Base-by-base conservation (phyloP, 352 stramenopile species). In the Blastocystis sp. region DNA sequence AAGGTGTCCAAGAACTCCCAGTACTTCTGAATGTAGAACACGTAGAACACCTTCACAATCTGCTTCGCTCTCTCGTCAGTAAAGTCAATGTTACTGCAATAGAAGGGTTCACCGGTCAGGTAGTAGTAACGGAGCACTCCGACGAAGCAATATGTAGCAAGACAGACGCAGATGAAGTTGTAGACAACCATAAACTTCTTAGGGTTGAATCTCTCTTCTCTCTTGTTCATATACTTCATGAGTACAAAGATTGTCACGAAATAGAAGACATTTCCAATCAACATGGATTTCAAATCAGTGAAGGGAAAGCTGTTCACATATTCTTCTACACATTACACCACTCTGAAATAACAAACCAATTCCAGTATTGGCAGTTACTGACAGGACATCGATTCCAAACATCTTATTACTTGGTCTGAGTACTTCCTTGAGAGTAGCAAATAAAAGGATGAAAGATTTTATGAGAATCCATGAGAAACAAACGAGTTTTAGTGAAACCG, bases 1-100 rank as follows among this genome's bases (percentile, higher is more conserved):
- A 88, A 88, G 54, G 76, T 88, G 26, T 88, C 76, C 3, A 73
- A 41, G 41, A 88, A 88, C 39, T 88, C 76, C 76, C 76, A 88
- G 43, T 88, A 88, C 18, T 88, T 88, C 47, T 88, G 76, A 3
- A 88, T 24, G 53, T 88, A 76, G 76, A 88, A 88, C 7, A 88
- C 53, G 41, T 76, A 88, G n/a, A 76, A 50, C 13, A 88, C 76
- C n/a, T 62, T 43, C 43, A 45, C 64, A 66, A 88, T n/a, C 39
- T 41, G 11, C 41, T 88, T 88, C 6, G 76, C 37, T 20, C 76
- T 70, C 55, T 73, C 59, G 18, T 20, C 26, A 26, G 26, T 18
- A 39, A 76, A 88, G n/a, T 88, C 76, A 43, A 88, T 6, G 34
- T 68, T 50, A 39, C 64, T 88, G 41, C 76, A 88, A 41, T 47